Evolutionary conservation across 116 monocot species (phyloP), one percentile per base, ranked within the genome.

Genomic region (Iris pallida): DNA sequence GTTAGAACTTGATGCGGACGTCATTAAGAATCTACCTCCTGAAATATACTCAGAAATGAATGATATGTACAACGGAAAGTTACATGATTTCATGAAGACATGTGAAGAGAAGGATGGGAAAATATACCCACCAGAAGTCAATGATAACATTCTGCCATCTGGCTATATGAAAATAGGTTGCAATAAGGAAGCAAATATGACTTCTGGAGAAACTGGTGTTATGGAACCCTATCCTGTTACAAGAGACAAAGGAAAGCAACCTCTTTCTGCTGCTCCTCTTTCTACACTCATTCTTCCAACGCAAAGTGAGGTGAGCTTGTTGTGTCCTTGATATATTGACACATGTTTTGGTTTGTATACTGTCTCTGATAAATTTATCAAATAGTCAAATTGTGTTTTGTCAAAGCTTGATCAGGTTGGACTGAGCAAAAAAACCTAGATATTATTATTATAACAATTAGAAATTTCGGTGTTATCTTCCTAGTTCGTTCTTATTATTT

Each of bases 1-100:
- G 51, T 63, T 68, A 61, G 64, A 79, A 57, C 80, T 97, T 73
- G 92, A 97, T 81, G 57, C 83, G 40, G 83, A 90, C 16, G 75
- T 90, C 42, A 59, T 97, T 41, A 87, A 80, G 75, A 73, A 83
- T 74, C 92, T 97, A 71, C 96, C 92, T 68, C 75, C 70, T 68
- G 96, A 92, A 59, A 87, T 97, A 71, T 59, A 92, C 42, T 83
- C 77, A 57, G 97, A 97, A 71, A 83, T 89, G 68, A 83, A 92
- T 81, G 77, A 75, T 40, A 59, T 83, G 65, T 92, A 97, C 79
- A 74, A 82, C 60, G 97, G 97, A 55, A 80, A 74, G 57, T 68
- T 97, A 43, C 70, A 20, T 69, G 75, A 79, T 62, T 45, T 83
- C 19, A 64, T 97, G 53, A 57, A 73, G 52, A 78, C 68, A 47